These are phyloP conservation scores for Pythium biforme DNA, from an alignment of 352 stramenopile species.

Conservation along the genomic window DNA sequence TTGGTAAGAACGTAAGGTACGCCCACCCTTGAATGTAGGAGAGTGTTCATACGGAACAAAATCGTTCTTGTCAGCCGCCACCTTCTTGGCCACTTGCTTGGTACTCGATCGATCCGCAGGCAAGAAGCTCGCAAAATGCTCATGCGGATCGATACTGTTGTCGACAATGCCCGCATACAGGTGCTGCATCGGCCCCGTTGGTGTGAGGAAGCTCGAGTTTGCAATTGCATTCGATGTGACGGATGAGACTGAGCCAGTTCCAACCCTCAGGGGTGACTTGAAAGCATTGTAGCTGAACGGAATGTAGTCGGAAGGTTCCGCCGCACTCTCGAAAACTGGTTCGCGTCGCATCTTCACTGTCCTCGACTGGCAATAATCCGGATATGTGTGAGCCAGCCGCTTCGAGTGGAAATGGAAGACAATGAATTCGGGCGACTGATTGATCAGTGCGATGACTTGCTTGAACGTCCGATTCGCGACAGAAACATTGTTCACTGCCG, in stretches of 20 bases:
- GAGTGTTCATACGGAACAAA: conserved; percentile 90
- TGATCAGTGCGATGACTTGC: conserved; percentile 74
- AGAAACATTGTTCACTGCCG: conserved; percentile 71
- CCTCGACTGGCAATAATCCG: conserved; percentile 60
- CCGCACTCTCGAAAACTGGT: conserved; percentile 36
- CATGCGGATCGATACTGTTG: conserved; percentile 87
- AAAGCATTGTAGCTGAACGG: conserved; percentile 72
- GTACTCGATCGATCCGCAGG: conserved; percentile 36
- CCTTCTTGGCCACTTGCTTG: conserved; percentile 17
- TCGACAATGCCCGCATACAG: conserved; percentile 86
- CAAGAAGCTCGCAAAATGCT: conserved; percentile 87
- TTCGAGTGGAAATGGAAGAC: conserved; percentile 84
- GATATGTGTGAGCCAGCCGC: conserved; percentile 61
- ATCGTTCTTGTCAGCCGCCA: conserved; percentile 41
- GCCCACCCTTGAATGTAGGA: conserved; percentile 83
- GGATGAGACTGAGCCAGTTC: conserved; percentile 14
- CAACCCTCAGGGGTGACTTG: conserved; percentile 64
- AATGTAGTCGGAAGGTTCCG: conserved; percentile 49
- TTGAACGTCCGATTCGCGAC: conserved; percentile 68
- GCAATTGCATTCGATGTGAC: conserved; percentile 29
- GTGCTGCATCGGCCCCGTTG: conserved; percentile 85
- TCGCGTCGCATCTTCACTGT: conserved; percentile 49
- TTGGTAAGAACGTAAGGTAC: conserved; percentile 80
- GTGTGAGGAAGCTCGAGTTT: conserved; percentile 64
- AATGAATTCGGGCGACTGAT: conserved; percentile 56